Percentiles rank a stretch among this genome's conserved stretches.
phyloP scores from a whole-genome alignment of 306 rosid species.

The Trichosanthes cucumerina region DNA sequence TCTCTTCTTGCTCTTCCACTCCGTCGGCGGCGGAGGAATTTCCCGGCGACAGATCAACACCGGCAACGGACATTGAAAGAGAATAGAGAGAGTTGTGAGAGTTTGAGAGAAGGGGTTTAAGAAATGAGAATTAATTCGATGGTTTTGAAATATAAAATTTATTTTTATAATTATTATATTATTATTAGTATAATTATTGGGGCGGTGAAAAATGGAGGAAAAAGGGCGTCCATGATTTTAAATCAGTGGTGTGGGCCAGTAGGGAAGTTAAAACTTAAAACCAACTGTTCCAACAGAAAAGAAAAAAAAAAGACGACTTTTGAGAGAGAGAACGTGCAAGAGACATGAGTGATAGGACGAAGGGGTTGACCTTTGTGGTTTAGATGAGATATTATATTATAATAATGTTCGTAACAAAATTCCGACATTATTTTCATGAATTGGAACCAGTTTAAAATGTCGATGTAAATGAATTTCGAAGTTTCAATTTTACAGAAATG shows the following conservation, averaged over 20 bases:
- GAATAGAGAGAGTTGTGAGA: neutral
- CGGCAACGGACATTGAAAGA: neutral
- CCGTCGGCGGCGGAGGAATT: neutral
- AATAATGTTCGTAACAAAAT: neutral
- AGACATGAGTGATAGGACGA: neutral
- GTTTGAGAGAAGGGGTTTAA: neutral
- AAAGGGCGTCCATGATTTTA: neutral
- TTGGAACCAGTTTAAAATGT: too few relatives aligned
- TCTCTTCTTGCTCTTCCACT: neutral
- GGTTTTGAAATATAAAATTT: neutral
- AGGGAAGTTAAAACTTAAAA: constrained; percentile 8
- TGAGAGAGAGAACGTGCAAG: neutral
- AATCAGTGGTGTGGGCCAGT: neutral
- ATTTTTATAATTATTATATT: neutral
- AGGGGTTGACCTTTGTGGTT: constrained; percentile 6
- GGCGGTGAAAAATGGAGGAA: neutral
- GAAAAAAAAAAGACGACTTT: neutral
- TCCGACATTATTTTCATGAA: neutral
- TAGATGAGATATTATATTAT: neutral
- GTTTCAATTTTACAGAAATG: too few relatives aligned
- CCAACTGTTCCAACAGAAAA: constrained; percentile 5
- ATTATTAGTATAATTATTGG: neutral
- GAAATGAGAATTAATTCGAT: neutral
- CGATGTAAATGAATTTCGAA: too few relatives aligned
- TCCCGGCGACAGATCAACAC: neutral